Evolutionary conservation across 2,329 filamentous ascomycete species (phyloP).

Genomic region (Calonectria pseudoreteaudii): DNA sequence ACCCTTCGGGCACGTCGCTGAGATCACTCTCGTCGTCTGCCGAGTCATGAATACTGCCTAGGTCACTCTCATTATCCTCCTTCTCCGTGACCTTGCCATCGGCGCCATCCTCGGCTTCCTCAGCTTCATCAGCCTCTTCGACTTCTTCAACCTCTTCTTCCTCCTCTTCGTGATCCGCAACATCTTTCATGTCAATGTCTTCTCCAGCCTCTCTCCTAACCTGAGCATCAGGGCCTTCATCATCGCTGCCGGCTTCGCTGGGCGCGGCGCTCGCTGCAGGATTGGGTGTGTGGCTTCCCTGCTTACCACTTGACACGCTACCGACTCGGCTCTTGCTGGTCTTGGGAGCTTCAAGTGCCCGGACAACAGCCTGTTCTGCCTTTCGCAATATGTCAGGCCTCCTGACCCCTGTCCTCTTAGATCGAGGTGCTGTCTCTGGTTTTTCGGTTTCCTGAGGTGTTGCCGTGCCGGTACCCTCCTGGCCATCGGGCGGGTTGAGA

Average conservation of each 20-base stretch:
- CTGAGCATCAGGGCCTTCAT: slow-evolving; percentile 55
- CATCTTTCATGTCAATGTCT: slow-evolving; percentile 59
- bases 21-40: slow-evolving; percentile 75
- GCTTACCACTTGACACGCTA: slow-evolving; percentile 64
- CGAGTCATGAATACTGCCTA: slow-evolving; percentile 72
- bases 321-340: slow-evolving; percentile 60
- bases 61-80: slow-evolving; percentile 41
- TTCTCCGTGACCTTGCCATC: slow-evolving; percentile 44
- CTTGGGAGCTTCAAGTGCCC: slow-evolving; percentile 63
- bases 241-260: slow-evolving; percentile 54
- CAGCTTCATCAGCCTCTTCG: slow-evolving; percentile 47
- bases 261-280: slow-evolving; percentile 48
- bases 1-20: slow-evolving; percentile 71
- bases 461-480: slow-evolving; percentile 50
- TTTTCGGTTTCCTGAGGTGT: slow-evolving; percentile 55
- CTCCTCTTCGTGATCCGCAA: slow-evolving; percentile 44
- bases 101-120: slow-evolving; percentile 40
- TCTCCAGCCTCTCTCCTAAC: slow-evolving; percentile 50
- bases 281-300: slow-evolving; percentile 54
- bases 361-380: slow-evolving; percentile 68
- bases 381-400: slow-evolving; percentile 70
- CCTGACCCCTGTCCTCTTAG: slow-evolving; percentile 59
- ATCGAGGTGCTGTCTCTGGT: slow-evolving; percentile 53
- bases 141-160: slow-evolving; percentile 43
- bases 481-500: slow-evolving; percentile 55